Evolutionary conservation across 2,329 filamentous ascomycete genomes (phyloP).

Genomic region (Diaporthe sp.): DNA sequence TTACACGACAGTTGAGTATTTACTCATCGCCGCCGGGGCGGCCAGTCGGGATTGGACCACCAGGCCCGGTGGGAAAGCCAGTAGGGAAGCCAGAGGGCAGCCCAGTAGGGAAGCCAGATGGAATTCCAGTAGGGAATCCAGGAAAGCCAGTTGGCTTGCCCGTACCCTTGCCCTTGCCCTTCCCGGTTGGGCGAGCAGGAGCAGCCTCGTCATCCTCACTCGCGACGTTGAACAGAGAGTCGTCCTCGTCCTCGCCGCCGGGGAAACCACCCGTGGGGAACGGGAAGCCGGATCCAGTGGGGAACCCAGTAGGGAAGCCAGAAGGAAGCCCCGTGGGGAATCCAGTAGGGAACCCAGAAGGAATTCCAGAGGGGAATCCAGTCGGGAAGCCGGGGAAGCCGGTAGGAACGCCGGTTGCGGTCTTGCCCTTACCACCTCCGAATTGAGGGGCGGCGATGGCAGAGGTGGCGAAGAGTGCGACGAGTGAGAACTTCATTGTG

Average conservation of each 20-base stretch:
- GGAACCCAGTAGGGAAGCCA: not conserved
- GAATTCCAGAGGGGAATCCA: not conserved
- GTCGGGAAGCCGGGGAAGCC: not conserved
- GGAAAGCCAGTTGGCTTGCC: not conserved
- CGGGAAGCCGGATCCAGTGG: conserved; percentile 4
- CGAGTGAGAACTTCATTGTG: conserved; percentile 36
- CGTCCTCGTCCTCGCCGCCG: conserved; percentile 8
- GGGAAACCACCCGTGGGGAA: conserved; percentile 21
- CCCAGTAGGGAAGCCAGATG: not conserved
- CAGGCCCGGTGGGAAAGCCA: not conserved
- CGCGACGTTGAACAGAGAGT: not conserved
- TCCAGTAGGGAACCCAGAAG: not conserved
- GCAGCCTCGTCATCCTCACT: not conserved
- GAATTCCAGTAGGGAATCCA: not conserved
- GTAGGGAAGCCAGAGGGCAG: not conserved
- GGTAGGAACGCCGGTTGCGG: not conserved
- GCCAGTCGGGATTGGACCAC: not conserved
- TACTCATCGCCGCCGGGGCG: not conserved
- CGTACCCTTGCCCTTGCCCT: conserved; percentile 1
- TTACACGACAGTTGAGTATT: not conserved
- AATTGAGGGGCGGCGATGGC: conserved; percentile 29
- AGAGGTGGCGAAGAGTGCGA: conserved; percentile 31
- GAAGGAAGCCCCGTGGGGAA: not conserved
- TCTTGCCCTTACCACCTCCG: conserved; percentile 3
- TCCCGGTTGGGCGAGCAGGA: not conserved